Conservation (phyloP, 352 stramenopile species). For the Globisporangium uncinulatum region DNA sequence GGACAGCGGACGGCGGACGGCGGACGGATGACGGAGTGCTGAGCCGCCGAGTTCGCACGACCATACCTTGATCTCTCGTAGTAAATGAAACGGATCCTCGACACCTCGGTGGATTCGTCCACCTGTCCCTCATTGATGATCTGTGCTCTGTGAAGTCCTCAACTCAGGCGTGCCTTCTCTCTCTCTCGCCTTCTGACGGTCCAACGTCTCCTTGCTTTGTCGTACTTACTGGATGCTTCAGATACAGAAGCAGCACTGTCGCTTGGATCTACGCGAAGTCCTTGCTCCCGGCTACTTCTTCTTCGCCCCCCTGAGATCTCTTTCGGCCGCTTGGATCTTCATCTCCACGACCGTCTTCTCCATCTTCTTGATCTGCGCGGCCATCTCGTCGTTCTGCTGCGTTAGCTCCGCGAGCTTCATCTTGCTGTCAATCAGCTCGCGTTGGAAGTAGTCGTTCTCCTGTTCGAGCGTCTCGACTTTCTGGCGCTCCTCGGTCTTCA, state of each 20-base stretch:
- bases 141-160: too few relatives aligned
- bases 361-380: slow-evolving; percentile 50
- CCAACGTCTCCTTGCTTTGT: too few relatives aligned
- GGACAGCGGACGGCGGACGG: too few relatives aligned
- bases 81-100: too few relatives aligned
- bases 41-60: too few relatives aligned
- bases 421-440: slow-evolving; percentile 80
- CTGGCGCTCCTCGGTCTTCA: slow-evolving; percentile 27
- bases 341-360: slow-evolving; percentile 52
- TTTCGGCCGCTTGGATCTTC: slow-evolving; percentile 40
- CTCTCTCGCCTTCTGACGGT: too few relatives aligned
- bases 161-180: too few relatives aligned
- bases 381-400: slow-evolving; percentile 67
- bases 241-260: not conserved
- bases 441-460: slow-evolving; percentile 82
- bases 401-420: slow-evolving; percentile 74
- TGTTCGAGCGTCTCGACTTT: slow-evolving; percentile 43
- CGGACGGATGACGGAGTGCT: too few relatives aligned
- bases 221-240: too few relatives aligned
- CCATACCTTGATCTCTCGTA: too few relatives aligned
- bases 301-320: slow-evolving; percentile 25
- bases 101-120: too few relatives aligned
- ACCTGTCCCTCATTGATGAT: too few relatives aligned
- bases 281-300: slow-evolving; percentile 23
- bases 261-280: not conserved